Base-by-base conservation (phyloP, 371 early-diverging fungal genomes). In the Globomyces sp. region DNA sequence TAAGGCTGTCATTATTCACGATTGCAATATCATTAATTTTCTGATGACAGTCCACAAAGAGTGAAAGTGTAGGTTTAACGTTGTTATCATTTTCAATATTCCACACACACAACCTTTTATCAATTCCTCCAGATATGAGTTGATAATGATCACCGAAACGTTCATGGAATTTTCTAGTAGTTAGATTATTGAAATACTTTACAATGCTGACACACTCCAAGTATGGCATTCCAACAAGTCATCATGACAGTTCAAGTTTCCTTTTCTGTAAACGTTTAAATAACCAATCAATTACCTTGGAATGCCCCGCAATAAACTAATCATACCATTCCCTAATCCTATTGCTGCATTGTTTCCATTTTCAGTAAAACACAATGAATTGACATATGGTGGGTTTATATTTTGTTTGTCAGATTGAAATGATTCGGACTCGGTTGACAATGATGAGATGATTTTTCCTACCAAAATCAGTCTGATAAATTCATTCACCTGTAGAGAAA, bases 141-240 rank as follows among this genome's bases (percentile, higher is more conserved):
- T 24, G 24, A 24, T 24, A 24, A 24, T 24, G 24, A 24, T 24
- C 24, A 24, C 24, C 24, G 24, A 24, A 24, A 24, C 24, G 24
- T 24, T 24, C 24, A 24, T 24, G 24, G 24, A 24, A 24, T 24
- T 24, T 24, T 24, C 24, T 24, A 24, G 24, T 24, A 24, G 24
- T 24, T 24, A 24, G 24, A 24, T 24, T 24, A 24, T 24, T 24
- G 24, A 24, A 24, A 24, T 24, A 24, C 24, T 24, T 39, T 3
- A 4, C 6, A 55, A 39, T 39, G 40, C 55, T 11, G 55, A 55
- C 2, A 55, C 40, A 55, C 55, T 55, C 55, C 55, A 55, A 55
- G 39, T 11, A 39, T 55, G 55, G 40, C n/a, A 39, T 55, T 55
- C 55, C 34, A 55, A 3, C 6, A 55, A 39, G 4, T 55, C 40